Evolutionary conservation across 352 stramenopile species (phyloP).

Genomic region (Phytopythium delawarense): DNA sequence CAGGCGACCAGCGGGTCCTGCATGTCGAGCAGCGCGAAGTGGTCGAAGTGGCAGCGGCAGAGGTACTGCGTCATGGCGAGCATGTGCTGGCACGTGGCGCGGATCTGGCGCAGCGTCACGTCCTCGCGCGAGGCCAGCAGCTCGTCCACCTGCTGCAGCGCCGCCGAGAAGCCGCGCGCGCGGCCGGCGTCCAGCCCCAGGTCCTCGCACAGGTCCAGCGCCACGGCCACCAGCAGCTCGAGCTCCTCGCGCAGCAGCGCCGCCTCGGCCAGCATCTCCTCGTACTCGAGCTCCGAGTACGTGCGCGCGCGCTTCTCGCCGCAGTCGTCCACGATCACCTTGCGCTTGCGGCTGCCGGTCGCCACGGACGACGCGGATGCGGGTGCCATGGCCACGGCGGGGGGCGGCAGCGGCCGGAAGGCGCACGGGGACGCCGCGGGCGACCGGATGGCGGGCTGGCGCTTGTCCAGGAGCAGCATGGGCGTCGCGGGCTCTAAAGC

Average conservation of each 20-base stretch:
- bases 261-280: conserved; percentile 68
- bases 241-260: conserved; percentile 64
- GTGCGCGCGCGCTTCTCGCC: conserved; percentile 46
- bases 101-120: conserved; percentile 52
- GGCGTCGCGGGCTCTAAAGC: not conserved
- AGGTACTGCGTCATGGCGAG: conserved; percentile 71
- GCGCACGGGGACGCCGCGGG: not conserved
- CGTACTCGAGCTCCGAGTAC: conserved; percentile 70
- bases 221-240: conserved; percentile 59
- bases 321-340: conserved; percentile 32
- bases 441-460: conserved; percentile 7
- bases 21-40: conserved; percentile 74
- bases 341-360: conserved; percentile 33
- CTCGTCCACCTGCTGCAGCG: conserved; percentile 41
- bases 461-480: conserved; percentile 40
- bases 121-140: conserved; percentile 41
- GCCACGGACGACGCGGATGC: not conserved
- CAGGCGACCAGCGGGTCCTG: conserved; percentile 60
- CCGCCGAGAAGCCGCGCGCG: conserved; percentile 23
- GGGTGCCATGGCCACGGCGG: not conserved
- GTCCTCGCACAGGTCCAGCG: conserved; percentile 50
- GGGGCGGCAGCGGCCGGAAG: not conserved
- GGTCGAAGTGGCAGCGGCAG: conserved; percentile 53
- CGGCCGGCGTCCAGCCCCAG: conserved; percentile 29
- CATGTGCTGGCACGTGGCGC: conserved; percentile 67